A percentile compares a stretch with the other conserved stretches of the same genome.
phyloP scores from a whole-genome alignment of 2,329 filamentous ascomycete genomes.

The Arthrinium puccinioides region DNA sequence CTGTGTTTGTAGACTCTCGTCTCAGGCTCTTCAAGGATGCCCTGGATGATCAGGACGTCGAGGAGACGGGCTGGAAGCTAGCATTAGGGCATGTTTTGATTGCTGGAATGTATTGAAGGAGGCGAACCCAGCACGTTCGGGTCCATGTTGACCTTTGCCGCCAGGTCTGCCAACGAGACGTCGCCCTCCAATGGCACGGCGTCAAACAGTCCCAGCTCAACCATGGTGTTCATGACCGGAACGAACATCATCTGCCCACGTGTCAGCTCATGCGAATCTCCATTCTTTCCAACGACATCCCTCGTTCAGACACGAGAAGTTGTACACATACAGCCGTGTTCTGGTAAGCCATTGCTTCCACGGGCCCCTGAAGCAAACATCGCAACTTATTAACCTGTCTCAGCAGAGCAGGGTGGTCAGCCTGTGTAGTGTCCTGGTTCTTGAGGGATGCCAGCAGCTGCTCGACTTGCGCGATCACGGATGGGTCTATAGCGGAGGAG shows the following conservation, averaged over 20 bases:
- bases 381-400: constrained; percentile 4
- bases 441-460: background rate
- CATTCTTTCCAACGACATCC: background rate
- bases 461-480: too few relatives aligned
- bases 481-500: too few relatives aligned
- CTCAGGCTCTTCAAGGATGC: constrained; percentile 1
- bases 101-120: background rate
- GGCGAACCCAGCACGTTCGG: background rate
- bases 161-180: background rate
- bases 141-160: constrained; percentile 1
- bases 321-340: background rate
- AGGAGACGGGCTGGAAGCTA: background rate
- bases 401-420: background rate
- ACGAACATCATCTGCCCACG: background rate
- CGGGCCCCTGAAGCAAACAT: constrained; percentile 2
- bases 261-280: background rate
- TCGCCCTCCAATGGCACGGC: background rate
- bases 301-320: too few relatives aligned
- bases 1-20: constrained; percentile 4
- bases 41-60: constrained; percentile 2
- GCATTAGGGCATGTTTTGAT: background rate
- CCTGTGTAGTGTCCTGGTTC: background rate
- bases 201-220: constrained; percentile 3
- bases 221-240: constrained; percentile 1
- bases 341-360: constrained; percentile 1